A percentile compares a stretch with the other conserved stretches of the same genome.
phyloP scores from a whole-genome alignment of 305 asterid species.

The Nicotiana rustica region DNA sequence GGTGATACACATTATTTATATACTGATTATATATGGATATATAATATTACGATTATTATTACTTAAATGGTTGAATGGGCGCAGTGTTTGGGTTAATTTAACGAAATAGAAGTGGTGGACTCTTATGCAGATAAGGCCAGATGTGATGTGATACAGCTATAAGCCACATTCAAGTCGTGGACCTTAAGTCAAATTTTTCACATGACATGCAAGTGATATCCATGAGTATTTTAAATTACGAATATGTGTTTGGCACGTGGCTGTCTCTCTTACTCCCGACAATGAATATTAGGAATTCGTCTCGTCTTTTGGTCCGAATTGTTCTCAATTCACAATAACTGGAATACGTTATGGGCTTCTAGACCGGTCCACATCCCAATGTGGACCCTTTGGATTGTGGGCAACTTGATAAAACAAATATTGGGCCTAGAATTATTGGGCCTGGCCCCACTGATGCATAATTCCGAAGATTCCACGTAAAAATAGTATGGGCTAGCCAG shows the following conservation, averaged over 20 bases:
- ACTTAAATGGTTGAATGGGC: no score
- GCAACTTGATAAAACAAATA: not conserved
- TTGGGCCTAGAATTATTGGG: conserved; percentile 29
- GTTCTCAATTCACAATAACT: not conserved
- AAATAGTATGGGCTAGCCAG: no score
- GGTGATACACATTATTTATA: no score
- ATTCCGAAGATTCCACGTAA: not conserved
- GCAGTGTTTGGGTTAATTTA: no score
- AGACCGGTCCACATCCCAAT: not conserved
- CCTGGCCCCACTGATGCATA: conserved; percentile 26
- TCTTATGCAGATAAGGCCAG: no score
- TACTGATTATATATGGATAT: no score
- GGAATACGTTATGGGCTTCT: conserved; percentile 15
- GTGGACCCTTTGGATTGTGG: conserved; percentile 28
- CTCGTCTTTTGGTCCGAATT: conserved; percentile 14
- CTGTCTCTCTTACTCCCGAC: not conserved
- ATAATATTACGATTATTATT: no score
- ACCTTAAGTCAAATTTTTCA: not conserved
- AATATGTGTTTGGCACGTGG: not conserved
- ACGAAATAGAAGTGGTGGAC: no score
- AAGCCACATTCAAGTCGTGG: not conserved
- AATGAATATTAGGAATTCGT: not conserved
- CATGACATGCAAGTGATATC: not conserved
- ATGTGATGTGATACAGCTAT: not conserved
- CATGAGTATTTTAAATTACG: not conserved